Evolutionary conservation across 2,329 filamentous ascomycete species (phyloP), one percentile per base, ranked within the genome.

Genomic region (Colletotrichum sp.): DNA sequence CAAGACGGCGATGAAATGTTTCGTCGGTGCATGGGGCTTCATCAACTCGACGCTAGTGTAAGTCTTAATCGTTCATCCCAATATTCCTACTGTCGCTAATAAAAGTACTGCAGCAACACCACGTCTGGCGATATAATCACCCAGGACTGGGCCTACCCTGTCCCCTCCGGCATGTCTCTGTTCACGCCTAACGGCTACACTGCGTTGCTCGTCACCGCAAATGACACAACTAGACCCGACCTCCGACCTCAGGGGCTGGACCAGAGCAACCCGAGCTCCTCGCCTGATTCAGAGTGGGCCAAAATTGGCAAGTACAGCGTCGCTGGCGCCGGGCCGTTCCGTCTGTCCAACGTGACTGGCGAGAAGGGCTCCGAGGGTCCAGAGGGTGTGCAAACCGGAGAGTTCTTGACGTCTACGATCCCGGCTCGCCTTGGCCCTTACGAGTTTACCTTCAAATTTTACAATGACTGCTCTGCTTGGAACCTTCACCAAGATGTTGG

Each of bases 41-140:
- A 71, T 71, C 32, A 71, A 66, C 69, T 71, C 69, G 8, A 71
- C 69, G 13, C 15, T 71, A n/a, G 69, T 71, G 69, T 71, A 59
- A 59, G 69, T 29, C 30, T 27, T 11, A 0, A 3, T 2, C 61
- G 0, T 65, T 4, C 0, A 15, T 19, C 3, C 49, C 16, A 36
- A 29, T 27, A 36, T 25, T 12, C 27, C 12, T 0, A 57, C 29
- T 5, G 6, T 22, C 6, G 44, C 30, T 57, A 34, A 57, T 8
- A 36, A 16, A 16, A 6, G 8, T 5, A 3, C 12, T 19, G 5
- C 30, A 71, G 69, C 12, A 71, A 71, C 61, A 65, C 69, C 44
- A 71, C 61, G 6, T 71, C 69, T 6, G 62, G 62, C n/a, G 44
- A 72, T 6, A 67, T 72, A n/a, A 34, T 67, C 25, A 59, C 69